Evolutionary conservation across 2,329 filamentous ascomycete species (phyloP), one percentile per base, ranked within the genome.

Genomic region (Aquanectria penicillioides): DNA sequence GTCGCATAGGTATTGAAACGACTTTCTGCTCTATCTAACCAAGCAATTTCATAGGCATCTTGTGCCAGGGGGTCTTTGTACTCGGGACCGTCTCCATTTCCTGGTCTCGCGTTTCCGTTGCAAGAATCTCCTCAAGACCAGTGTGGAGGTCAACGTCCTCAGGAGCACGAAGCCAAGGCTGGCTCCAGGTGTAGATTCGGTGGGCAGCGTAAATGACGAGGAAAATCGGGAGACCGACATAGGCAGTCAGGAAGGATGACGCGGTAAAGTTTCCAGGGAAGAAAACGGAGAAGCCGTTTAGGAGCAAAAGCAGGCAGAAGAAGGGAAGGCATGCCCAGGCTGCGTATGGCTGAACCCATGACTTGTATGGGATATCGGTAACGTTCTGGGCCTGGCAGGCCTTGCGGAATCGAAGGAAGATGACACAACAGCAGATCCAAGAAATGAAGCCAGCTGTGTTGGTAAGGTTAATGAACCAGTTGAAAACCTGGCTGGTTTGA

Each of bases 401-500:
- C n/a, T 26, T 37, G 1, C 46, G 46, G 15, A 49, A 49, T 23
- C 46, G 20, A 13, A 49, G 33, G 15, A 26, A 37, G 9, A 37
- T 28, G 6, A 49, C 28, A 11, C 22, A 26, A 17, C 31, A 37
- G 4, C 20, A 28, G 11, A 63, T 51, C 65, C 66, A 70, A 7
- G 53, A 53, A 15, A 62, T 50, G 31, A 51, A 63, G 2, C 53
- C 63, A 2, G 52, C 51, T 3, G 60, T 61, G 33, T 64, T 67
- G 23, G 50, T 61, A 17, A 69, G 40, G 64, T 81, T 84, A 55
- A 84, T 75, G 59, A 86, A 80, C 83, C 82, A 86, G 60, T 80
- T 81, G 70, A 85, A 85, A 12, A 90, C 88, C 6, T 13, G 4
- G 6, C 36, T 13, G 2, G 36, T 12, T 12, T 4, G 6, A 5